A percentile compares a stretch with the other conserved stretches of the same genome.
Conservation (phyloP, 371 early-diverging fungal genomes). For the Homolaphlyctis polyrhiza region DNA sequence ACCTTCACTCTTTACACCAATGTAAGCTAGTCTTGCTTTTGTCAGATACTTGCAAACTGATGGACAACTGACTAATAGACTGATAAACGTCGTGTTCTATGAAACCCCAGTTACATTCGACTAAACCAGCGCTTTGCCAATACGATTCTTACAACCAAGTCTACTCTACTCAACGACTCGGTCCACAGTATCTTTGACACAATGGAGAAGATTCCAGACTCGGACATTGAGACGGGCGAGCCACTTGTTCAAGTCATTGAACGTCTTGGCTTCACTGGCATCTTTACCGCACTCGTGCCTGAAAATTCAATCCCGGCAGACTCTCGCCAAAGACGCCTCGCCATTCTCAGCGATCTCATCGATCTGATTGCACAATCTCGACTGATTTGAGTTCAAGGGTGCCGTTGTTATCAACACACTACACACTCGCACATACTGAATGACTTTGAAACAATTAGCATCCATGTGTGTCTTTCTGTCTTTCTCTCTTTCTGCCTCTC, state of each 20-base stretch:
- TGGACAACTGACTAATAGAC: no score
- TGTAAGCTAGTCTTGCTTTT: conserved; percentile 58
- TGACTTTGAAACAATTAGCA: no score
- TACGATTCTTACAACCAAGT: conserved; percentile 62
- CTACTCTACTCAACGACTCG: conserved; percentile 64
- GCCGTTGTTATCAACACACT: no score
- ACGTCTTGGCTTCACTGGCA: background rate
- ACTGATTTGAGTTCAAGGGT: background rate
- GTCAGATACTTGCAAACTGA: no score
- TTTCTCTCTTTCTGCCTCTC: no score
- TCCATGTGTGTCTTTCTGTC: no score
- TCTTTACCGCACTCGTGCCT: background rate
- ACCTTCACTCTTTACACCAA: conserved; percentile 68
- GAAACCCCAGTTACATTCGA: conserved; percentile 52
- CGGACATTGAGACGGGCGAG: no score
- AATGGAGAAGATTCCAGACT: conserved; percentile 22
- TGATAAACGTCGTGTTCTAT: no score
- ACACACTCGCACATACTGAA: no score
- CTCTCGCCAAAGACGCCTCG: background rate
- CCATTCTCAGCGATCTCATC: background rate
- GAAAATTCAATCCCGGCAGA: background rate
- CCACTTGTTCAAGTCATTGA: no score
- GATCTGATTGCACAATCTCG: background rate
- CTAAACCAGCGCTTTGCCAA: conserved; percentile 74
- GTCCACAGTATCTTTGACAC: conserved; percentile 74